Conservation (phyloP, 129 eudicot genomes). For the Lactuca saligna region DNA sequence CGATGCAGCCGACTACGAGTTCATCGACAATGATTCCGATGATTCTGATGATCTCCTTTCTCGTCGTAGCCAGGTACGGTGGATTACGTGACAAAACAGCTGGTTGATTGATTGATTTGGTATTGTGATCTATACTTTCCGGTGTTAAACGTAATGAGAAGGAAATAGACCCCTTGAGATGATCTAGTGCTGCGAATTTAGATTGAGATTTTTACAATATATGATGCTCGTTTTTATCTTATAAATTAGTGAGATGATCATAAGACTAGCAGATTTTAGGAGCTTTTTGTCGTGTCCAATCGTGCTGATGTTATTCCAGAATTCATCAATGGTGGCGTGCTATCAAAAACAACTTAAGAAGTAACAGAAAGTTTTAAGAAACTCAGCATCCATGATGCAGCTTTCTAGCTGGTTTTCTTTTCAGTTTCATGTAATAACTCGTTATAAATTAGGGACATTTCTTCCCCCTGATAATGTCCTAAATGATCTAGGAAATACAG, state of each 20-base stretch:
- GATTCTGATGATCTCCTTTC: constrained; percentile 59
- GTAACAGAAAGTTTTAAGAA: not conserved
- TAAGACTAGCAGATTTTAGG: not conserved
- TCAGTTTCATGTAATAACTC: constrained; percentile 13
- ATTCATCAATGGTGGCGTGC: not conserved
- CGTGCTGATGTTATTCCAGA: constrained; percentile 10
- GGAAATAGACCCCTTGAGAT: constrained; percentile 6
- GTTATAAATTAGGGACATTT: constrained; percentile 1
- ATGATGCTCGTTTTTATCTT: not conserved
- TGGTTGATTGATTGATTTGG: constrained; percentile 1
- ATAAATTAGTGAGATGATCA: constrained; percentile 13
- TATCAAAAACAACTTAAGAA: not conserved
- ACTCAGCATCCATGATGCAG: not conserved
- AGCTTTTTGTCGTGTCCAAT: not conserved
- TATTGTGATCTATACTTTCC: constrained; percentile 11
- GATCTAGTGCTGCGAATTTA: not conserved
- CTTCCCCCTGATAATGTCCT: not conserved
- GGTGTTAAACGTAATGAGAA: constrained; percentile 6
- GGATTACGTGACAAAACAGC: not conserved
- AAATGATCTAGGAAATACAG: constrained; percentile 13
- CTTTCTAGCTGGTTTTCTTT: constrained; percentile 5
- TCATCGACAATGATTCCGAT: constrained; percentile 72
- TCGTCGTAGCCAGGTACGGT: constrained; percentile 57
- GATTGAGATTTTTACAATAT: constrained; percentile 2
- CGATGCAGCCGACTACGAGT: constrained; percentile 50